phyloP scores from a whole-genome alignment of 495 filamentous ascomycete species.

The Eremomyces bilateralis region DNA sequence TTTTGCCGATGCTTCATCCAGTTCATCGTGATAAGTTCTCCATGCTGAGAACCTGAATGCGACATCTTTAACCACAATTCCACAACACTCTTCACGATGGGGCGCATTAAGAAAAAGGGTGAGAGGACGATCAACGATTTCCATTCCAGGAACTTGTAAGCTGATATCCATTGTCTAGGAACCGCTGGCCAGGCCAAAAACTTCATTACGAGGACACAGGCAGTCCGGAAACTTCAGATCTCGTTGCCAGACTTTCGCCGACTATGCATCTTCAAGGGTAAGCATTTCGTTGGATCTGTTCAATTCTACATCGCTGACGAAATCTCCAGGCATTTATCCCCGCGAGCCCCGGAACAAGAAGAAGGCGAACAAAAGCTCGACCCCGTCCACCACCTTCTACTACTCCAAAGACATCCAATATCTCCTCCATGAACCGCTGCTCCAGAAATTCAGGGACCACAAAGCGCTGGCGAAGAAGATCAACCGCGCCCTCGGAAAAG shows the following conservation, averaged over 20 bases:
- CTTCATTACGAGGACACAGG: constrained; percentile 91
- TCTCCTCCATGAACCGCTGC: constrained; percentile 86
- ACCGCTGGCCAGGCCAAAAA: constrained; percentile 88
- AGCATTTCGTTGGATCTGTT: constrained; percentile 1
- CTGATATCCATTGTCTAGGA: too few relatives aligned
- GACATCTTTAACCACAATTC: too few relatives aligned
- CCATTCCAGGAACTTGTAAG: too few relatives aligned
- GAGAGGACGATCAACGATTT: constrained; percentile 7
- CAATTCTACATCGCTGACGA: not conserved
- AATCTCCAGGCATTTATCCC: constrained; percentile 60
- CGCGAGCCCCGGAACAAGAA: constrained; percentile 91
- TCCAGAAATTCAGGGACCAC: constrained; percentile 89
- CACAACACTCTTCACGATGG: too few relatives aligned
- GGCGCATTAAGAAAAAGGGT: constrained; percentile 85
- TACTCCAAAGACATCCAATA: constrained; percentile 98
- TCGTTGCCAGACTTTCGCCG: constrained; percentile 91
- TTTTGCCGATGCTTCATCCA: too few relatives aligned
- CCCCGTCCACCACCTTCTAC: constrained; percentile 87
- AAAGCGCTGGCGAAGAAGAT: constrained; percentile 96
- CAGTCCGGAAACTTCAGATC: constrained; percentile 92
- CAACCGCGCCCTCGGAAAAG: constrained; percentile 66
- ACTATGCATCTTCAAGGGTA: constrained; percentile 94
- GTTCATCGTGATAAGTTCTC: too few relatives aligned
- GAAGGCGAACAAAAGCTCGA: constrained; percentile 81
- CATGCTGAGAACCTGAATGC: too few relatives aligned